Evolutionary conservation across 345 rosid species (phyloP).

Genomic region (Populus davidiana): DNA sequence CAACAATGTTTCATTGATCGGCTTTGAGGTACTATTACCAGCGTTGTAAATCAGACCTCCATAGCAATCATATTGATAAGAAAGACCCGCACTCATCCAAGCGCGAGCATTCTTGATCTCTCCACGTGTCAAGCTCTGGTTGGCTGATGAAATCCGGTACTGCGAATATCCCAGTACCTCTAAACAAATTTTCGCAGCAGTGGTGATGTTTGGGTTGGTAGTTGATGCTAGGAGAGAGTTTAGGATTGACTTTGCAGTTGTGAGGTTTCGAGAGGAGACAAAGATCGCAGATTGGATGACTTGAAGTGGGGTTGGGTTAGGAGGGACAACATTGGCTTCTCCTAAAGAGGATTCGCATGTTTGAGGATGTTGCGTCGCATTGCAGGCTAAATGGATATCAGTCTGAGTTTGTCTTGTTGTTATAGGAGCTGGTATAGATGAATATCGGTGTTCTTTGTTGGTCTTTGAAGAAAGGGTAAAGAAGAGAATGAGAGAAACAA

Average conservation of each 20-base stretch:
- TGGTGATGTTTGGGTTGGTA: constrained; percentile 50
- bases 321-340: constrained; percentile 24
- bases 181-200: constrained; percentile 49
- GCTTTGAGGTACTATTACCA: constrained; percentile 33
- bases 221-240: constrained; percentile 50
- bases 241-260: constrained; percentile 45
- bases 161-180: constrained; percentile 51
- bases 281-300: constrained; percentile 61
- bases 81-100: constrained; percentile 70
- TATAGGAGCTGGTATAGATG: not conserved
- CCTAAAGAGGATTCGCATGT: constrained; percentile 41
- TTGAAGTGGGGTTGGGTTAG: constrained; percentile 47
- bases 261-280: constrained; percentile 49
- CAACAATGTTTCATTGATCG: constrained; percentile 48
- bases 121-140: constrained; percentile 38
- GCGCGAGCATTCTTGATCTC: constrained; percentile 64
- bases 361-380: constrained; percentile 49
- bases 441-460: not conserved
- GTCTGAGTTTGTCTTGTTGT: not conserved
- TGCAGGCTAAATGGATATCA: constrained; percentile 47
- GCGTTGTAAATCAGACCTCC: constrained; percentile 54
- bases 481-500: constrained; percentile 16
- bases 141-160: constrained; percentile 37
- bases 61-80: constrained; percentile 62
- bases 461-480: constrained; percentile 6